Percentiles rank a stretch among this genome's conserved stretches.
These are phyloP conservation scores for Sclerotinia spermophila DNA, from an alignment of 2,329 filamentous ascomycete species.

Conservation along the genomic window DNA sequence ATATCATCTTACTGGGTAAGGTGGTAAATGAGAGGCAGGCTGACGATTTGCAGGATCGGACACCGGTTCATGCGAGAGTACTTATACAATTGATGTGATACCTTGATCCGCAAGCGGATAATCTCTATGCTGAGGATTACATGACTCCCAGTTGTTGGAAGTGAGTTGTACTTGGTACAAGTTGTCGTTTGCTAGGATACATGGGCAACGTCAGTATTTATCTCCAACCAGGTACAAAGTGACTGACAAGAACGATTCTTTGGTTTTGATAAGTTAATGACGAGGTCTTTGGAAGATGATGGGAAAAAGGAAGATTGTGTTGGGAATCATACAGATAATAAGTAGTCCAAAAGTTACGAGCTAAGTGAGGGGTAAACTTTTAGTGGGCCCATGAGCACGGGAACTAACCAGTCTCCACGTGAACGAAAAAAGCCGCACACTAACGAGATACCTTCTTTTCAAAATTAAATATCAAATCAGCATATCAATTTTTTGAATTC, in stretches of 20 bases:
- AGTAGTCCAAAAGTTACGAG: neutral
- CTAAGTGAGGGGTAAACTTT: slow-evolving; percentile 16
- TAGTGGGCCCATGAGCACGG: slow-evolving; percentile 1
- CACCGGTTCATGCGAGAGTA: slow-evolving; percentile 62
- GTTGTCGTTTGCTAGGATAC: slow-evolving; percentile 15
- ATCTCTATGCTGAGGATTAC: slow-evolving; percentile 34
- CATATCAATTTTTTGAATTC: too few relatives aligned
- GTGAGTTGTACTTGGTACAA: slow-evolving; percentile 29
- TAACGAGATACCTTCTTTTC: too few relatives aligned
- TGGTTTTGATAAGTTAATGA: neutral
- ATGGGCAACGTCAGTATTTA: neutral
- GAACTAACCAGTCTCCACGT: neutral
- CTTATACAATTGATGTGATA: slow-evolving; percentile 40
- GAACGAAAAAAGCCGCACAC: too few relatives aligned
- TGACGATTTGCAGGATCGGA: slow-evolving; percentile 43
- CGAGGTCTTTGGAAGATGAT: neutral
- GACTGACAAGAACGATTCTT: slow-evolving; percentile 5
- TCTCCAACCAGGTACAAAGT: neutral
- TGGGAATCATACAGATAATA: neutral
- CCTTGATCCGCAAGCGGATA: slow-evolving; percentile 38
- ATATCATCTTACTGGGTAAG: slow-evolving; percentile 31
- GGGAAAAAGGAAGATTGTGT: neutral
- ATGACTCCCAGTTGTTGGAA: slow-evolving; percentile 29
- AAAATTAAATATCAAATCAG: too few relatives aligned
- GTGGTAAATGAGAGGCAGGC: slow-evolving; percentile 35